Evolutionary conservation across 257 asterid genomes (phyloP), one percentile per base, ranked within the genome.

Genomic region (Leptodermis oblonga): DNA sequence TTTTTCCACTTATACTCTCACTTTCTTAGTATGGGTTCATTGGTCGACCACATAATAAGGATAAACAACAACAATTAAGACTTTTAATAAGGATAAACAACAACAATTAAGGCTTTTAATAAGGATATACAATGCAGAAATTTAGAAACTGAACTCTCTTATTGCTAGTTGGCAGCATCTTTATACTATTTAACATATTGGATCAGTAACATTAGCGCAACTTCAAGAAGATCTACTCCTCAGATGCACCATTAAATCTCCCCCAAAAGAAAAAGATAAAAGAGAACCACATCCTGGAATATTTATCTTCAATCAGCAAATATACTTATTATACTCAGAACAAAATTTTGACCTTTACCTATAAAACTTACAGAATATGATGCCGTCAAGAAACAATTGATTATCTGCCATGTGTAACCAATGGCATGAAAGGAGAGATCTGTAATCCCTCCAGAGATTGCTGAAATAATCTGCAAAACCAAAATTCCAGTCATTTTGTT

Each of bases 331-430:
- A 13, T 5, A 17, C 23, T 17, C 22, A 67, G 15, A 60, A 34
- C 49, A 67, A 41, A 43, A 72, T 41, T 43, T 48, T 52, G 17
- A n/a, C 62, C 2, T 34, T 36, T 52, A 5, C 69, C 33, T 60
- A 9, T 67, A 41, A 25, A 58, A 77, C 97, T 87, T 72, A 91
- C 99, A 72, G 99, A 94, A 76, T 94, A 94, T 15, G 99, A 89
- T 58, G 99, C 99, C 15, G 99, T 94, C 81, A 94, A 71, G 80
- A 85, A 85, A 75, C 99, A 94, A 77, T 94, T 94, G 78, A 91
- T 71, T 62, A 94, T 80, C 86, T 94, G 99, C 97, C 99, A 94
- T 20, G 87, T 79, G 78, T 94, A 94, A 72, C 99, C 99, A 79
- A 80, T 15, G 70, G 92, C 95, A 78, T 88, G 77, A 70, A 92